Conservation (phyloP, 805 yeast genomes). For the Lachancea nothofagi region DNA sequence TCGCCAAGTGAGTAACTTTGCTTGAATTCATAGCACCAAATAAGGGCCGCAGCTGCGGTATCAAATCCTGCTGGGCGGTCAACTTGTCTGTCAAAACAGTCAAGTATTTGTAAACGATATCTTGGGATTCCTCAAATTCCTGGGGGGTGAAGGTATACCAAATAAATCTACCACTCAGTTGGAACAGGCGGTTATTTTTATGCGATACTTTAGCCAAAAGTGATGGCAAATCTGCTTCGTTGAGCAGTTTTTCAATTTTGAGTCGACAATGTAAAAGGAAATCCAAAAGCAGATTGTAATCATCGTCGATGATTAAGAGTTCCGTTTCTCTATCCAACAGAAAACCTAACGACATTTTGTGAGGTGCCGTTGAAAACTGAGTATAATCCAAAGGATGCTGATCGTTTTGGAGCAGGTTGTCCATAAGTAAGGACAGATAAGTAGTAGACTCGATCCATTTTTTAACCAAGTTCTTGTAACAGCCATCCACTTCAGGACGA, state of each 20-base stretch:
- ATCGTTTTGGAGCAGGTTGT: slow-evolving; percentile 14
- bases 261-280: slow-evolving; percentile 16
- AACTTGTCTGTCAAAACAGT: slow-evolving; percentile 10
- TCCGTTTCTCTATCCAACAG: slow-evolving; percentile 8
- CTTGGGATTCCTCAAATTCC: slow-evolving; percentile 2
- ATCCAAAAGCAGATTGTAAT: slow-evolving; percentile 16
- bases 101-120: slow-evolving; percentile 9
- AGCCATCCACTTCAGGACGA: not conserved
- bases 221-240: slow-evolving; percentile 1
- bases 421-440: slow-evolving; percentile 13
- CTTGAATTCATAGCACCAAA: slow-evolving; percentile 2
- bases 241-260: slow-evolving; percentile 10
- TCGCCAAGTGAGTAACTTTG: not conserved
- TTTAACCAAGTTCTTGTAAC: slow-evolving; percentile 9
- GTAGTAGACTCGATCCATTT: slow-evolving; percentile 8
- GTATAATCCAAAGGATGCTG: slow-evolving; percentile 10
- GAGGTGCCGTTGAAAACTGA: slow-evolving; percentile 8
- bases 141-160: slow-evolving; percentile 10
- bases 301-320: slow-evolving; percentile 14
- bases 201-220: not conserved
- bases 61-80: slow-evolving; percentile 11
- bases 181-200: slow-evolving; percentile 5
- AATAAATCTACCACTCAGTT: slow-evolving; percentile 10
- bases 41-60: slow-evolving; percentile 10
- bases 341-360: slow-evolving; percentile 12